Evolutionary conservation across 805 yeast genomes (phyloP).

Genomic region (Gaillardinia entomophila): DNA sequence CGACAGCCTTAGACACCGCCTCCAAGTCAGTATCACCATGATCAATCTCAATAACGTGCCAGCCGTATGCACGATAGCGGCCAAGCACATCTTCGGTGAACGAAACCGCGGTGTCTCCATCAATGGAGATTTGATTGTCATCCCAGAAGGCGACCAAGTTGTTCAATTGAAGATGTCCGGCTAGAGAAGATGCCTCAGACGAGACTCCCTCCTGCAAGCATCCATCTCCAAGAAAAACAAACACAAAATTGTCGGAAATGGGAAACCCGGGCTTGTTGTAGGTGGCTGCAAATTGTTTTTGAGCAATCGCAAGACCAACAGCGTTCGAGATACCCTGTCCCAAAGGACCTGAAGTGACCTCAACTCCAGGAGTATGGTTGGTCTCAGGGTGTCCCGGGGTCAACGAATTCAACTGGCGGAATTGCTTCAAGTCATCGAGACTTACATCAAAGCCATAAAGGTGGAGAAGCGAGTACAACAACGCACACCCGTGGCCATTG

Average conservation of each 20-base stretch:
- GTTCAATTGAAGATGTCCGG: slow-evolving; percentile 16
- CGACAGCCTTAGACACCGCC: slow-evolving; percentile 12
- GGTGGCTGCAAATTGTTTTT: slow-evolving; percentile 15
- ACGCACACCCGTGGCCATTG: slow-evolving; percentile 17
- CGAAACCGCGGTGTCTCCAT: slow-evolving; percentile 13
- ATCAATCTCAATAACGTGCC: slow-evolving; percentile 12
- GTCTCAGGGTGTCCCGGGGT: slow-evolving; percentile 17
- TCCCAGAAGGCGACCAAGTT: slow-evolving; percentile 18
- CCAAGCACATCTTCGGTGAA: slow-evolving; percentile 15
- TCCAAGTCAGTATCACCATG: slow-evolving; percentile 15
- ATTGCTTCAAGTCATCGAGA: slow-evolving; percentile 15
- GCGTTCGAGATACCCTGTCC: slow-evolving; percentile 18
- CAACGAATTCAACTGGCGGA: slow-evolving; percentile 15
- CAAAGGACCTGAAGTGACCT: slow-evolving; percentile 18
- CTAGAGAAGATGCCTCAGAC: slow-evolving; percentile 15
- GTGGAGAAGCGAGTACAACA: slow-evolving; percentile 14
- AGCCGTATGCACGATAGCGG: slow-evolving; percentile 14
- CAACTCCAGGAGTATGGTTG: slow-evolving; percentile 12
- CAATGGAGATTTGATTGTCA: slow-evolving; percentile 17
- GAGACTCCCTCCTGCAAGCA: slow-evolving; percentile 15
- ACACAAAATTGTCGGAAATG: slow-evolving; percentile 10
- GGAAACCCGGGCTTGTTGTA: slow-evolving; percentile 11
- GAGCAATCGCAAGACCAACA: slow-evolving; percentile 16
- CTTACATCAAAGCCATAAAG: slow-evolving; percentile 13
- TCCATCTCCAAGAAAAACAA: slow-evolving; percentile 15